Percentiles rank a stretch among this genome's conserved stretches.
These are phyloP conservation scores for Mrakia gelida DNA, from an alignment of 768 basidiomycete species.

Conservation along the genomic window DNA sequence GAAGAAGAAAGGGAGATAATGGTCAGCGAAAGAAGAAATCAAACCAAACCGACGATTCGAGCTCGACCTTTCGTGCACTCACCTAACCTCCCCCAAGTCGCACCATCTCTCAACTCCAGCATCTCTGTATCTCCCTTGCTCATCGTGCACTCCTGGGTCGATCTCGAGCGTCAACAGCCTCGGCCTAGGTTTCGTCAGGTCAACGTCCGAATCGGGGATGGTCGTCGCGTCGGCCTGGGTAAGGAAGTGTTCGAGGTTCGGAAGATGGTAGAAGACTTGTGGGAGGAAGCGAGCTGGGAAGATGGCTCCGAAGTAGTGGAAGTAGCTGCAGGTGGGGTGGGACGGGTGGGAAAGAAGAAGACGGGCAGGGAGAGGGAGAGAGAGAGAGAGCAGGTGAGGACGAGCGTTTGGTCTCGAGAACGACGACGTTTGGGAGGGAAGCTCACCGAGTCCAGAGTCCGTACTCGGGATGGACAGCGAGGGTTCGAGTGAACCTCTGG, in stretches of 20 bases:
- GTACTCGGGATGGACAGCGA: neutral
- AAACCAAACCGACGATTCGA: neutral
- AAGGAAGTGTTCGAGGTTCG: conserved; percentile 23
- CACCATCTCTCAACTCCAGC: conserved; percentile 11
- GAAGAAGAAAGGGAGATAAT: neutral
- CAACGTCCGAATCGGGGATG: conserved; percentile 20
- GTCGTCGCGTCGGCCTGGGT: conserved; percentile 20
- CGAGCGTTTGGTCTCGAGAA: neutral
- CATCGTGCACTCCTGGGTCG: conserved; percentile 24
- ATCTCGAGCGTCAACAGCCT: conserved; percentile 27
- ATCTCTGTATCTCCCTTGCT: conserved; percentile 5
- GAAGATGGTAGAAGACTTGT: conserved; percentile 6
- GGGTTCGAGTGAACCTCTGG: neutral
- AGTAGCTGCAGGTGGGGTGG: neutral
- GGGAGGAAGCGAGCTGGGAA: conserved; percentile 11
- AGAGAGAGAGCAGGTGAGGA: no score
- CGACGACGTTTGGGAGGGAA: neutral
- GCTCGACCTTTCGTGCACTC: neutral
- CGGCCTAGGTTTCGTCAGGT: neutral
- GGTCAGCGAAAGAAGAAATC: neutral
- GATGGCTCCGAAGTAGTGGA: conserved; percentile 19
- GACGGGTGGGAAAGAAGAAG: no score
- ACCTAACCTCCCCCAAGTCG: conserved; percentile 6
- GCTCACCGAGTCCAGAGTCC: neutral
- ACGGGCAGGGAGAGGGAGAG: neutral